Base-by-base conservation (phyloP, 2,329 filamentous ascomycete species). In the Neonectria ditissima region DNA sequence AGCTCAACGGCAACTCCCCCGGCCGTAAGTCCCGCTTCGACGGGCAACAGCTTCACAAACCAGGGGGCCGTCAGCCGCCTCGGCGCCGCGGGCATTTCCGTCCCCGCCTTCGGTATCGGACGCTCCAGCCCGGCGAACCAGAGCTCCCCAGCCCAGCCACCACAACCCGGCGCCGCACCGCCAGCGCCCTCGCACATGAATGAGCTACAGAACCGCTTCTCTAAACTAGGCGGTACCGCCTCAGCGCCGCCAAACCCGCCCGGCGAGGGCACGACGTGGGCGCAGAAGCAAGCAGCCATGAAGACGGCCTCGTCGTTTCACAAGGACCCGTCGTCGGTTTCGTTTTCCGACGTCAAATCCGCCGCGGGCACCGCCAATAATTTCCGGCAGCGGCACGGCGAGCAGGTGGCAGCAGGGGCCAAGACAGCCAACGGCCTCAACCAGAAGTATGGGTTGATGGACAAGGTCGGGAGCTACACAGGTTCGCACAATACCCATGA, bases 51-150 rank as follows among this genome's bases (percentile, higher is more conserved):
- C 16, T 74, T 78, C 32, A 67, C 86, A 34, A 87, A 87, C 70
- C 81, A 84, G 71, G 86, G 83, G 5, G 90, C 93, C 5, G 76
- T 91, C 59, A 84, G 81, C 62, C 86, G 92, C 44, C 83, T 97
- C 9, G 87, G 89, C 11, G 86, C 88, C 39, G 90, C 92, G 1
- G 94, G 94, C 1, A 84, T 97, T 6, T 92, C 90, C 0, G 92
- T 97, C 0, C 91, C 93, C 0, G 91, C 86, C 0, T 82, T 97
- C 4, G 91, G 91, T 5, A 97, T 97, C 65, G 89, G 88, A 59
- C 71, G 74, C 69, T 67, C 65, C 72, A 69, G 74, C 67, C 61
- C 76, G 74, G 52, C 75, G 67, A 65, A 70, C 58, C 63, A 72
- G 45, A 63, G 69, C 44, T 68, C 74, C 55, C 74, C 71, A 51